Conservation (phyloP, 768 basidiomycete species). For the Gymnopilus junonius region DNA sequence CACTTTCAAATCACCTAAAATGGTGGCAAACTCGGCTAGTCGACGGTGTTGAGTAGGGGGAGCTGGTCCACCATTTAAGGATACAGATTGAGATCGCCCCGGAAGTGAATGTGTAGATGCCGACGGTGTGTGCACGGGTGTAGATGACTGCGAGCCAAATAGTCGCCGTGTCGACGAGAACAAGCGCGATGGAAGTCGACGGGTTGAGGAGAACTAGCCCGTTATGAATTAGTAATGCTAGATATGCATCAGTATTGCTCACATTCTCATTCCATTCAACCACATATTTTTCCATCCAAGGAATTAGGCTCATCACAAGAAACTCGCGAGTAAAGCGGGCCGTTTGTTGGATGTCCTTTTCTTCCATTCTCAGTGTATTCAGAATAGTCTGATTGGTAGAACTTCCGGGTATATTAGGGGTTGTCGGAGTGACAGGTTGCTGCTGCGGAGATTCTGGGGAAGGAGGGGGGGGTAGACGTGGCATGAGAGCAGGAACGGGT, state of each 20-base stretch:
- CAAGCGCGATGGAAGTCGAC: conserved; percentile 81
- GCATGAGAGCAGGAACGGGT: conserved; percentile 66
- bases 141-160: conserved; percentile 67
- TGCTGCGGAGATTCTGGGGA: conserved; percentile 35
- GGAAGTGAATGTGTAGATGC: conserved; percentile 48
- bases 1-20: conserved; percentile 87
- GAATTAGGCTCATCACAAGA: conserved; percentile 84
- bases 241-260: conserved; percentile 13
- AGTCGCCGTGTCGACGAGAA: conserved; percentile 85
- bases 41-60: conserved; percentile 77
- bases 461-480: conserved; percentile 63
- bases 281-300: conserved; percentile 97
- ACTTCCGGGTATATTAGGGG: conserved; percentile 23
- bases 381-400: conserved; percentile 30
- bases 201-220: conserved; percentile 70
- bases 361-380: conserved; percentile 58
- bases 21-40: conserved; percentile 95
- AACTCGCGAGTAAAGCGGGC: conserved; percentile 87
- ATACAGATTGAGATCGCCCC: conserved; percentile 40
- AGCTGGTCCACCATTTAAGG: conserved; percentile 30
- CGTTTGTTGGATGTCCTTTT: conserved; percentile 75
- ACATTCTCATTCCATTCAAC: conserved; percentile 93
- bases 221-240: conserved; percentile 6
- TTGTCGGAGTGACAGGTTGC: conserved; percentile 18
- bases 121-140: conserved; percentile 46